Evolutionary conservation across 495 filamentous ascomycete species (phyloP).

Genomic region (Neurospora sp.): DNA sequence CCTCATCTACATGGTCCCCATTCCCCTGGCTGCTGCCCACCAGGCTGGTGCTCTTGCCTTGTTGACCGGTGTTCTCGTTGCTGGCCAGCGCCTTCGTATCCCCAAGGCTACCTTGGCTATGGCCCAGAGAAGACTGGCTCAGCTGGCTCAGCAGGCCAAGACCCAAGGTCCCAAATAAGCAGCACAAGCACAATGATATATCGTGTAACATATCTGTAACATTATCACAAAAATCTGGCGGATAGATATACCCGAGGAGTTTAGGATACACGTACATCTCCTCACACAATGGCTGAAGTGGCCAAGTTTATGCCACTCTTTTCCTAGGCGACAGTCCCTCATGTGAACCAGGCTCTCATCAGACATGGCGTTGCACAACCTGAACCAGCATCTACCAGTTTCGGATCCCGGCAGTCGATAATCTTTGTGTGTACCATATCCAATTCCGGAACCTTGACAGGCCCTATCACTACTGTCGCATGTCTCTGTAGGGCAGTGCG

Average conservation of each 20-base stretch:
- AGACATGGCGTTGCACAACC: not conserved
- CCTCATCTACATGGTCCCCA: conserved; percentile 84
- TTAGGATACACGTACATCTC: not conserved
- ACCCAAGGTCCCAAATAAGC: not conserved
- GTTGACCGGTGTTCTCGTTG: conserved; percentile 67
- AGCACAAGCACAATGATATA: not conserved
- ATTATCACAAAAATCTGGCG: not conserved
- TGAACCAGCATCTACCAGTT: not conserved
- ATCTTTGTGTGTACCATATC: not conserved
- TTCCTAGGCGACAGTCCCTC: not conserved
- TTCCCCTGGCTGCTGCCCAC: conserved; percentile 77
- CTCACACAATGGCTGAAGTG: not conserved
- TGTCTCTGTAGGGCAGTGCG: not conserved
- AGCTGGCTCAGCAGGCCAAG: not conserved
- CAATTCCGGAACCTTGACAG: not conserved
- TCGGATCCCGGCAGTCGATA: not conserved
- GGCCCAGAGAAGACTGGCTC: conserved; percentile 29
- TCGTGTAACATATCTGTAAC: not conserved
- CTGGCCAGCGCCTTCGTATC: conserved; percentile 49
- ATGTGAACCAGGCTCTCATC: not conserved
- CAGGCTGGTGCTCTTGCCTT: conserved; percentile 85
- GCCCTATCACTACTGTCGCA: not conserved
- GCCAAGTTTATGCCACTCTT: not conserved
- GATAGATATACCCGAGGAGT: not conserved
- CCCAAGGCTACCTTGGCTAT: conserved; percentile 37